phyloP scores from a whole-genome alignment of 176 grass and related monocot genomes.

The Carex littledalei region DNA sequence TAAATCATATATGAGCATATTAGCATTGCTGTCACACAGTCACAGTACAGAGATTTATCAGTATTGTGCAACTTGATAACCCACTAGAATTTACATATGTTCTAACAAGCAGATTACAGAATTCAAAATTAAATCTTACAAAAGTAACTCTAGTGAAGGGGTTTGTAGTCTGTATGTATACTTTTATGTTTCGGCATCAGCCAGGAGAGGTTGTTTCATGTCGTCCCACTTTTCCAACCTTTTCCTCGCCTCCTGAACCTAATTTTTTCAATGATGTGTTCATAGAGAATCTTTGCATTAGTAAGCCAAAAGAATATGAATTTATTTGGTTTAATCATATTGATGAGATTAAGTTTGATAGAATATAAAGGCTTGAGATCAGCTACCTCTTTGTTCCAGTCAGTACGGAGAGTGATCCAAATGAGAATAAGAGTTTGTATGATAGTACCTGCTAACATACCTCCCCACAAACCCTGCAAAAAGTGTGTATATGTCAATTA shows the following conservation, averaged over 20 bases:
- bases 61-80: background rate
- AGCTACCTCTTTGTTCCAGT: slow-evolving; percentile 81
- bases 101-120: background rate
- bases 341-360: background rate
- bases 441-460: slow-evolving; percentile 62
- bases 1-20: no score
- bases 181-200: slow-evolving; percentile 26
- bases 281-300: background rate
- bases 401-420: slow-evolving; percentile 72
- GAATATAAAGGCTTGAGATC: background rate
- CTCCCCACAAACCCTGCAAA: slow-evolving; percentile 77
- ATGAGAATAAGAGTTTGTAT: slow-evolving; percentile 70
- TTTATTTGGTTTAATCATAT: background rate
- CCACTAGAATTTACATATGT: background rate
- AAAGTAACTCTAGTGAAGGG: background rate
- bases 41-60: background rate
- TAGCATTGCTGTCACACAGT: no score
- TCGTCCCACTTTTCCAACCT: slow-evolving; percentile 69
- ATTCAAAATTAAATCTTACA: slow-evolving; percentile 1
- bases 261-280: background rate
- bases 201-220: slow-evolving; percentile 39
- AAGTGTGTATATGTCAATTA: background rate
- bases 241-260: slow-evolving; percentile 55
- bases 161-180: background rate
- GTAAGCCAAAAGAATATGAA: background rate